phyloP scores from a whole-genome alignment of 164 flowering plant species.

The Kingdonia uniflora region DNA sequence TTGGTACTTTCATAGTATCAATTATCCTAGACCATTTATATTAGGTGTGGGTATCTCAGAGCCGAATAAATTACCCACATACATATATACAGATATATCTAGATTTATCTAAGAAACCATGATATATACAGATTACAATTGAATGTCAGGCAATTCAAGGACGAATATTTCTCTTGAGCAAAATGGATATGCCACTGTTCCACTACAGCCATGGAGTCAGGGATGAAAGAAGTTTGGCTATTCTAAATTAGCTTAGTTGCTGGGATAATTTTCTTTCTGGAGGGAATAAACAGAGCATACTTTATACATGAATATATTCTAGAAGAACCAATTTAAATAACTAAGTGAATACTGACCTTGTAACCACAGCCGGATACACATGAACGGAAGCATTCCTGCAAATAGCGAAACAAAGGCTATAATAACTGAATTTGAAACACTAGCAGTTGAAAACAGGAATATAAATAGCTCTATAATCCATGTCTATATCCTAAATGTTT shows the following conservation, averaged over 20 bases:
- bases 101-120: too few species aligned
- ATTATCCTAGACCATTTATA: too few species aligned
- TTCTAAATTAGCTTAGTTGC: not conserved
- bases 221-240: not conserved
- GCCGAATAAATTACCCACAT: too few species aligned
- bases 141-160: too few species aligned
- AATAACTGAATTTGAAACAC: not conserved
- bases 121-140: too few species aligned
- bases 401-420: not conserved
- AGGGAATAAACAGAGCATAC: not conserved
- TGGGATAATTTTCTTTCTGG: too few species aligned
- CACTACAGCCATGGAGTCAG: too few species aligned
- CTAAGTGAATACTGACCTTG: constrained; percentile 43
- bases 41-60: too few species aligned
- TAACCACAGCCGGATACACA: constrained; percentile 85
- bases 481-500: not conserved
- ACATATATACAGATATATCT: too few species aligned
- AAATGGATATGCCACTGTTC: too few species aligned
- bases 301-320: not conserved
- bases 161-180: too few species aligned
- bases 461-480: not conserved
- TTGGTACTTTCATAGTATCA: too few species aligned
- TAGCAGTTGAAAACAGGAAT: not conserved
- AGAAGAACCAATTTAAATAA: not conserved
- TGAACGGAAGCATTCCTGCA: constrained; percentile 80